Base-by-base conservation (phyloP, 495 filamentous ascomycete species). In the Penicillium daleae region DNA sequence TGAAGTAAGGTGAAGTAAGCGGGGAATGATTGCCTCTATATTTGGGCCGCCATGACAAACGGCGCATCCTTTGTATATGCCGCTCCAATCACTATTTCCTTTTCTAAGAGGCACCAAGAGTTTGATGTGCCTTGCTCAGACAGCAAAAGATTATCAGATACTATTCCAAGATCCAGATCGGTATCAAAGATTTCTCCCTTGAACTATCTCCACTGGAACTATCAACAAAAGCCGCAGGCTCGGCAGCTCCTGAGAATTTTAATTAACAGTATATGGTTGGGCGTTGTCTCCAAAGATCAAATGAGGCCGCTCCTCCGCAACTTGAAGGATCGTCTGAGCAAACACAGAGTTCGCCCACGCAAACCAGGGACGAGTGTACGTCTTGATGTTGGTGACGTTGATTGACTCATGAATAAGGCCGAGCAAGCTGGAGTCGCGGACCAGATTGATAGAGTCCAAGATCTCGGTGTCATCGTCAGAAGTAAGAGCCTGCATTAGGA, bases 321-420 rank as follows among this genome's bases (percentile, higher is more conserved):
- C 70, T 77, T 97, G 91, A 29, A 99, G 77, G 53, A 99, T 91
- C 6, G 93, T 96, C 78, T 96, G 90, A 13, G 94, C 91, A 76
- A 96, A 98, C 32, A 99, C 92, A 0, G 92, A 93, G 67, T 98
- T 98, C 19, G 95, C 95, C 95, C 94, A 98, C 13, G 95, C 91
- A 73, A 99, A 98, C 95, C 95, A 99, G 60, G 89, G 89, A 57
- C 91, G 82, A 12, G 94, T 97, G 73, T 95, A 98, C 35, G 89
- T 85, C 31, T 76, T 78, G 22, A 87, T 78, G 50, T 83, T 80
- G 51, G 92, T 87, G 12, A 98, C 95, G 71, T 97, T 87, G 40
- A 99, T 85, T 59, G 91, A 94, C 78, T 99, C 95, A 74, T 99
- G 93, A 3, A 98, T 82, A 27, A 99, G 76, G 0, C 95, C 95